Evolutionary conservation across 2,329 filamentous ascomycete species (phyloP).

Genomic region (Cytospora paraplurivora): DNA sequence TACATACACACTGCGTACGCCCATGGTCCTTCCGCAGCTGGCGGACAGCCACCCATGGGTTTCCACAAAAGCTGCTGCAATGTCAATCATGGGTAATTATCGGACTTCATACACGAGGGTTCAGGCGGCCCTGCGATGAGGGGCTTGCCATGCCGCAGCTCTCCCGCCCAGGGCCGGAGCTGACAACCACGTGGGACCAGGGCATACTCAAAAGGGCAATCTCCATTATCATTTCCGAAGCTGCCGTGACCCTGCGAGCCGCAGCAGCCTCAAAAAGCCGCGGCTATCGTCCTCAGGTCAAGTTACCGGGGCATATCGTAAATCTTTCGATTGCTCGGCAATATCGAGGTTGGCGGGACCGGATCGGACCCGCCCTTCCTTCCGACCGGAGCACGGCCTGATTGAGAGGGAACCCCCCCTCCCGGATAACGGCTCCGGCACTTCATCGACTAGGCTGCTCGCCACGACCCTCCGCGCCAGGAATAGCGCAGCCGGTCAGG

Average conservation of each 20-base stretch:
- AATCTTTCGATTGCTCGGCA: too few relatives aligned
- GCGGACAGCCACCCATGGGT: background rate
- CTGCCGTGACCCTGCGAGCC: background rate
- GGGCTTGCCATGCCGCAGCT: conserved; percentile 15
- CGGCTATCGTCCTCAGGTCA: background rate
- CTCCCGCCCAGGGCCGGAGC: background rate
- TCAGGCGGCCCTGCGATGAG: background rate
- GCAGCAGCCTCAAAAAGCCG: too few relatives aligned
- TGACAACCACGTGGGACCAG: conserved; percentile 4
- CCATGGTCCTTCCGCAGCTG: background rate
- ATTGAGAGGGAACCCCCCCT: too few relatives aligned
- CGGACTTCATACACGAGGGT: background rate
- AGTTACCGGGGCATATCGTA: too few relatives aligned
- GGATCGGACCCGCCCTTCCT: too few relatives aligned
- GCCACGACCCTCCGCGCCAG: too few relatives aligned
- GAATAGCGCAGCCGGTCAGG: too few relatives aligned
- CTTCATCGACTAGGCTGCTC: too few relatives aligned
- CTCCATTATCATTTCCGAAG: background rate
- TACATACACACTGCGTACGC: background rate
- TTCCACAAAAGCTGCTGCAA: background rate
- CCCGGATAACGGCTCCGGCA: too few relatives aligned
- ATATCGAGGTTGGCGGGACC: too few relatives aligned
- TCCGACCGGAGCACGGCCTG: too few relatives aligned
- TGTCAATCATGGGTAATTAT: too few relatives aligned
- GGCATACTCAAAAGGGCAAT: background rate